These are phyloP conservation scores for Thymus quinquecostatus DNA, from an alignment of 257 asterid genomes.

Conservation along the genomic window DNA sequence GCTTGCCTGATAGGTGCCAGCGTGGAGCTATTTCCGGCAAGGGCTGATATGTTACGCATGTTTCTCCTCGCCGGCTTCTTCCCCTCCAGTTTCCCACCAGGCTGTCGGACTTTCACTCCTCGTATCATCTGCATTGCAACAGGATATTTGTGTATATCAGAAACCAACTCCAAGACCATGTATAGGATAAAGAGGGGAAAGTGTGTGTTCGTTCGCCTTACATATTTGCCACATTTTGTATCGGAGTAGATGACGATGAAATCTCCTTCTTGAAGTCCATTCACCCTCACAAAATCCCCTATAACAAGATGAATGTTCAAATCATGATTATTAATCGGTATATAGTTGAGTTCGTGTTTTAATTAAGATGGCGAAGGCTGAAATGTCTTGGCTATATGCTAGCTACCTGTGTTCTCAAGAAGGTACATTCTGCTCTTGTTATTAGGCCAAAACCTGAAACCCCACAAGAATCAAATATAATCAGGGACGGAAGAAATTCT, in stretches of 20 bases:
- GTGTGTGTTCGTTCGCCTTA: constrained; percentile 36
- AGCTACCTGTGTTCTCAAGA: constrained; percentile 86
- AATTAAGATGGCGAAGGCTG: neutral
- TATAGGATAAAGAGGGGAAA: neutral
- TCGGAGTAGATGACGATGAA: constrained; percentile 66
- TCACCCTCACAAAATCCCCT: constrained; percentile 68
- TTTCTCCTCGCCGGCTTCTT: constrained; percentile 74
- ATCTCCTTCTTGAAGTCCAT: constrained; percentile 76
- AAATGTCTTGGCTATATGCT: neutral
- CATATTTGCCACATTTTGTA: constrained; percentile 84
- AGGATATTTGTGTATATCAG: neutral
- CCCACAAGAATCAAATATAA: neutral
- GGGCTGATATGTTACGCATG: constrained; percentile 42
- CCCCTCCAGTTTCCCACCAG: constrained; percentile 58
- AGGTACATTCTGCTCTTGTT: constrained; percentile 97
- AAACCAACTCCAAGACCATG: neutral
- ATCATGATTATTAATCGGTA: neutral
- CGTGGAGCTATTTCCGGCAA: constrained; percentile 47
- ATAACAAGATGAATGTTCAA: neutral
- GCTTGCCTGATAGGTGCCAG: constrained; percentile 49
- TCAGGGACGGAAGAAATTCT: neutral
- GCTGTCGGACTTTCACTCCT: constrained; percentile 83
- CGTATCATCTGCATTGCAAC: constrained; percentile 59
- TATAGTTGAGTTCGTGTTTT: too few relatives aligned
- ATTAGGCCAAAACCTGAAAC: constrained; percentile 74